Percentiles rank a stretch among this genome's conserved stretches.
Conservation (phyloP, 257 asterid species). For the Solanum stenotomum region DNA sequence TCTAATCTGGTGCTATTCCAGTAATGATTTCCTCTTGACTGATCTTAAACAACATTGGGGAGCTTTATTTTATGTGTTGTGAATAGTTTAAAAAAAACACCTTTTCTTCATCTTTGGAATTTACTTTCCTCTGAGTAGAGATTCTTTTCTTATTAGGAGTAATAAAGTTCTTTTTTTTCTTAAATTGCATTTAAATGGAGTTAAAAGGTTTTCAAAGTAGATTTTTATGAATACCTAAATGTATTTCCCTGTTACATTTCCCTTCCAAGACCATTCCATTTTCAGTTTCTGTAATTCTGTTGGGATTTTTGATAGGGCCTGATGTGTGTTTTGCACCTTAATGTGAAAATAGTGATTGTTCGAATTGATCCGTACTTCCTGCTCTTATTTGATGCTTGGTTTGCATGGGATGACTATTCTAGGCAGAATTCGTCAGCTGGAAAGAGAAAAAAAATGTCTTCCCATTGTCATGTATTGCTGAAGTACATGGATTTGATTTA, state of each 20-base stretch:
- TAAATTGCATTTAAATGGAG: not conserved
- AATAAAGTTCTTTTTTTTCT: not conserved
- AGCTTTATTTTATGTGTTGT: not conserved
- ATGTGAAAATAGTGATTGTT: not conserved
- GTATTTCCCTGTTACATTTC: not conserved
- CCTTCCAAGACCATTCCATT: not conserved
- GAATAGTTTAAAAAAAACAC: not conserved
- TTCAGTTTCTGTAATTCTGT: not conserved
- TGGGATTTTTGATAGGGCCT: not conserved
- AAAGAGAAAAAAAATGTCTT: not conserved
- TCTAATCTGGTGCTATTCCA: not conserved
- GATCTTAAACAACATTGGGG: not conserved
- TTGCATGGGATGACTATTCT: not conserved
- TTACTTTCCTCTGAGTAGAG: not conserved
- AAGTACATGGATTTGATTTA: not conserved
- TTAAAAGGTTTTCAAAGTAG: not conserved
- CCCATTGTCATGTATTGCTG: not conserved
- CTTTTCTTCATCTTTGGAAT: not conserved
- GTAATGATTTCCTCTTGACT: not conserved
- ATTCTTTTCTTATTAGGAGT: not conserved
- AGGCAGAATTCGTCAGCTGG: not conserved
- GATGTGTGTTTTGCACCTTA: not conserved
- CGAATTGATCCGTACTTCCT: not conserved
- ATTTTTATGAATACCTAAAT: not conserved
- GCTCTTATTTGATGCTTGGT: not conserved